phyloP scores from a whole-genome alignment of 2,329 filamentous ascomycete genomes.

The Aspergillus sp. region DNA sequence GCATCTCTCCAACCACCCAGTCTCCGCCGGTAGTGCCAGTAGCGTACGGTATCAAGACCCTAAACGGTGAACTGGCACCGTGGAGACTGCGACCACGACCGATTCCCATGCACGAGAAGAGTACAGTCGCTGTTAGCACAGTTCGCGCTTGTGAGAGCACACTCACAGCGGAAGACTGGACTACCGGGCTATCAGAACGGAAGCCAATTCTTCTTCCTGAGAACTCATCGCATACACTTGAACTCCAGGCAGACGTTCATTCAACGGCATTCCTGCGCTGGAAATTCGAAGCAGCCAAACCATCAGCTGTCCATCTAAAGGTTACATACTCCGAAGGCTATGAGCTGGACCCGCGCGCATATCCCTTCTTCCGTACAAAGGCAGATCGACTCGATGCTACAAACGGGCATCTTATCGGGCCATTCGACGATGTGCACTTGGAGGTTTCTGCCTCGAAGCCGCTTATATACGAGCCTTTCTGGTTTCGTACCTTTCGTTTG shows the following conservation, averaged over 20 bases:
- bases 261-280: constrained; percentile 27
- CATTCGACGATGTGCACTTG: constrained; percentile 35
- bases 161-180: constrained; percentile 10
- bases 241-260: constrained; percentile 25
- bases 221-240: constrained; percentile 18
- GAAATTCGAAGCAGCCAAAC: constrained; percentile 15
- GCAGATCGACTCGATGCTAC: constrained; percentile 35
- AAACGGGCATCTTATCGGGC: constrained; percentile 36
- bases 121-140: constrained; percentile 15
- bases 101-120: constrained; percentile 39
- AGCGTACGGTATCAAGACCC: constrained; percentile 31
- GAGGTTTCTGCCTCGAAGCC: constrained; percentile 16
- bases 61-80: constrained; percentile 42
- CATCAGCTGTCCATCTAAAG: constrained; percentile 23
- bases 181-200: neutral
- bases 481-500: constrained; percentile 44
- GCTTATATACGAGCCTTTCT: constrained; percentile 39
- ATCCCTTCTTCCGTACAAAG: constrained; percentile 44
- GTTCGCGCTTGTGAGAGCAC: constrained; percentile 24
- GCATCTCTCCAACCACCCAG: constrained; percentile 8
- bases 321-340: constrained; percentile 36
- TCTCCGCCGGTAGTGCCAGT: constrained; percentile 15
- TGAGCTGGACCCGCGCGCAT: constrained; percentile 32
- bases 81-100: constrained; percentile 40
- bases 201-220: constrained; percentile 10